Conservation (phyloP, 2,329 filamentous ascomycete species). For the Exophiala sp. region DNA sequence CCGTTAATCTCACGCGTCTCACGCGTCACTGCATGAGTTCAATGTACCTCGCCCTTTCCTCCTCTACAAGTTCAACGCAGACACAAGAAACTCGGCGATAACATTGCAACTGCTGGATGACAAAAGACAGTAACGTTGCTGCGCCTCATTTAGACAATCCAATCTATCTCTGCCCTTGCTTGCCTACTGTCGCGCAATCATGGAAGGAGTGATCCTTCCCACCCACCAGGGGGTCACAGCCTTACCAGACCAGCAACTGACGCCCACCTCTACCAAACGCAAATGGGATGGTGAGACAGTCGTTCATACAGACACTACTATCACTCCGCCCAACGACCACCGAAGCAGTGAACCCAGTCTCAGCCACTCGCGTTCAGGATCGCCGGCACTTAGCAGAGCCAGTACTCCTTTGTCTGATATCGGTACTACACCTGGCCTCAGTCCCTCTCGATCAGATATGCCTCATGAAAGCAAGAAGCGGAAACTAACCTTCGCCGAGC, state of each 20-base stretch:
- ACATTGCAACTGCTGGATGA: neutral
- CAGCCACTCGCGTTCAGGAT: conserved; percentile 10
- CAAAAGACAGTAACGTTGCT: neutral
- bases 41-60: neutral
- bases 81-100: neutral
- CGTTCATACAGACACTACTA: neutral
- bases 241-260: conserved; percentile 12
- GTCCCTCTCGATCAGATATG: conserved; percentile 10
- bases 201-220: conserved; percentile 7
- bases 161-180: too few relatives aligned
- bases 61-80: neutral
- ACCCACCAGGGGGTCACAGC: conserved; percentile 9
- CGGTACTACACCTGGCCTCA: conserved; percentile 15
- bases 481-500: conserved; percentile 28
- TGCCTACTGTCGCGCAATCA: neutral
- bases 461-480: conserved; percentile 28
- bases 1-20: neutral
- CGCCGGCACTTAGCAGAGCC: conserved; percentile 11
- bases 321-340: conserved; percentile 3
- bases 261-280: conserved; percentile 20
- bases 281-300: conserved; percentile 18
- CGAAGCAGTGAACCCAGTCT: conserved; percentile 7
- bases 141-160: too few relatives aligned
- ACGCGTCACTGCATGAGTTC: neutral
- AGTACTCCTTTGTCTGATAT: conserved; percentile 23